phyloP scores from a whole-genome alignment of 768 basidiomycete species.

The Agaricus sinodeliciosus region DNA sequence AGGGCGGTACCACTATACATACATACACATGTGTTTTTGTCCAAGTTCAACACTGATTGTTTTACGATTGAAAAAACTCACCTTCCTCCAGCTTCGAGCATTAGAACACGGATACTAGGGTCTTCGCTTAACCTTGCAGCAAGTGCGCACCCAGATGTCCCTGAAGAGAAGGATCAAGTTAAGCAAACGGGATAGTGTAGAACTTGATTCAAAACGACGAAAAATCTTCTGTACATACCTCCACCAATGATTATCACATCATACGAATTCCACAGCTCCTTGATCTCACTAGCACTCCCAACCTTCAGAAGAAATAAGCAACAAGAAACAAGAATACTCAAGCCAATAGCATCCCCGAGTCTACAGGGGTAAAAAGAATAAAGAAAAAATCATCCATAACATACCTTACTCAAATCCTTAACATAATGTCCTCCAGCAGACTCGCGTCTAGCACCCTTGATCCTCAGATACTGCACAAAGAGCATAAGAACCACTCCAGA shows the following conservation, averaged over 20 bases:
- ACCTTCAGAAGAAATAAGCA: not conserved
- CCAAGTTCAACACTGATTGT: no score
- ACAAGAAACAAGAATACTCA: no score
- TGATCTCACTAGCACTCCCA: constrained; percentile 2
- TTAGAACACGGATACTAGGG: constrained; percentile 39
- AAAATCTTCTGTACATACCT: no score
- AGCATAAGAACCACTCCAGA: constrained; percentile 5
- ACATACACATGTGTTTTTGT: no score
- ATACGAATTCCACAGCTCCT: constrained; percentile 20
- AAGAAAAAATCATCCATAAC: not conserved
- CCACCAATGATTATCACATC: constrained; percentile 52
- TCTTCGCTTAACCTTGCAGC: constrained; percentile 54
- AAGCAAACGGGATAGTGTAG: not conserved
- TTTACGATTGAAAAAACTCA: constrained; percentile 20
- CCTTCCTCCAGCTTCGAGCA: constrained; percentile 60
- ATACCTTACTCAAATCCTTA: constrained; percentile 1
- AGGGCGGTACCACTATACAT: constrained; percentile 34
- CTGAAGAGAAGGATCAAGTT: constrained; percentile 19
- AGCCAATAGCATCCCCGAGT: no score
- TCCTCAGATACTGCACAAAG: not conserved
- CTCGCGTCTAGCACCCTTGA: not conserved
- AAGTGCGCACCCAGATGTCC: constrained; percentile 54
- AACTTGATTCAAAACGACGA: no score
- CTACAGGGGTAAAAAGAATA: no score
- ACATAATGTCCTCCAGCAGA: not conserved